phyloP scores from a whole-genome alignment of 495 filamentous ascomycete species.

The Tuber calosporum region DNA sequence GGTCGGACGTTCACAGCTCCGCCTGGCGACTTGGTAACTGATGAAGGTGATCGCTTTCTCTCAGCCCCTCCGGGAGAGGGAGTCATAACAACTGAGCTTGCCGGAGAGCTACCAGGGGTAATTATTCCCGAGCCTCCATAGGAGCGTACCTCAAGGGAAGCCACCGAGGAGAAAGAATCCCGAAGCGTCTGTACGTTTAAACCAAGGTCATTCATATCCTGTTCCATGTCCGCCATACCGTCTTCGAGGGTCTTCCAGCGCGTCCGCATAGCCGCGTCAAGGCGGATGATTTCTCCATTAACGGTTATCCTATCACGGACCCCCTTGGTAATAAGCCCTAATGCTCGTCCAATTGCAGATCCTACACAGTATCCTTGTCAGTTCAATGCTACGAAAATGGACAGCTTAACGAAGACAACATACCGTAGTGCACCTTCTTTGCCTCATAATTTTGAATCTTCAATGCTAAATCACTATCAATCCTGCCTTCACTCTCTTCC shows the following conservation, averaged over 20 bases:
- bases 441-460: conserved; percentile 89
- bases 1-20: not conserved
- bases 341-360: conserved; percentile 82
- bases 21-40: conserved; percentile 9
- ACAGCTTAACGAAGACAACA: conserved; percentile 23
- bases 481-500: conserved; percentile 38
- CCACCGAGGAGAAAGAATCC: conserved; percentile 86
- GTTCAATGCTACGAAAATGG: conserved; percentile 18
- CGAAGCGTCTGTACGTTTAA: conserved; percentile 67
- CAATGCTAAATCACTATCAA: conserved; percentile 67
- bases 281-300: conserved; percentile 82
- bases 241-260: conserved; percentile 69
- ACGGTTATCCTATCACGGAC: conserved; percentile 85
- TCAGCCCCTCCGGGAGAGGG: conserved; percentile 41
- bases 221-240: conserved; percentile 68
- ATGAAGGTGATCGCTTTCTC: conserved; percentile 33
- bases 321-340: conserved; percentile 85
- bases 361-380: conserved; percentile 43
- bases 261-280: conserved; percentile 72
- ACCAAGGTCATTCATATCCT: conserved; percentile 63
- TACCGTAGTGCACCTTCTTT: conserved; percentile 82
- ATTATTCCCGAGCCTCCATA: conserved; percentile 63
- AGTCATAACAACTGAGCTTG: conserved; percentile 75
- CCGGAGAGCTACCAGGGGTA: conserved; percentile 81
- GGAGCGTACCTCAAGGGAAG: conserved; percentile 72